These are phyloP conservation scores for Candida khao-thaluensis DNA, from an alignment of 805 yeast genomes.

Conservation along the genomic window DNA sequence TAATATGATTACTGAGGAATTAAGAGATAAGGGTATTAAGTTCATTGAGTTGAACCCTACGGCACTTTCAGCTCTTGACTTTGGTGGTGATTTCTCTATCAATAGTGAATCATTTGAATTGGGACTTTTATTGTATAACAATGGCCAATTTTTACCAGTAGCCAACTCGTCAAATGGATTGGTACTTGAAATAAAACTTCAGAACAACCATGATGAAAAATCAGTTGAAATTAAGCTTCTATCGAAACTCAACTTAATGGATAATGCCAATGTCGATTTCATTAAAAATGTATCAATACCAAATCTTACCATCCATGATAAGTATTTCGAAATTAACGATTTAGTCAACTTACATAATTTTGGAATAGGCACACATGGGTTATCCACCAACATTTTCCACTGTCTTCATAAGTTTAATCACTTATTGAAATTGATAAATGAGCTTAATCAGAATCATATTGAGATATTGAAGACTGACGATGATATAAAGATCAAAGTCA, in stretches of 20 bases:
- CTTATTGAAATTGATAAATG: slow-evolving; percentile 33
- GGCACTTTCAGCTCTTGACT: background rate
- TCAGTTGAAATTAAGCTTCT: slow-evolving; percentile 12
- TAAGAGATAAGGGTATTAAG: slow-evolving; percentile 38
- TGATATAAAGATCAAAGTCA: slow-evolving; percentile 29
- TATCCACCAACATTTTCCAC: slow-evolving; percentile 28
- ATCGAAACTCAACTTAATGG: slow-evolving; percentile 23
- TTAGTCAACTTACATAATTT: slow-evolving; percentile 25
- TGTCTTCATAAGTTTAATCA: slow-evolving; percentile 31
- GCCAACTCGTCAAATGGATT: slow-evolving; percentile 33
- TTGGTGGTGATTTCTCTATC: background rate
- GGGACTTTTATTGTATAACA: slow-evolving; percentile 11
- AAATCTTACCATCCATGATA: slow-evolving; percentile 16
- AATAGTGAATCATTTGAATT: slow-evolving; percentile 9
- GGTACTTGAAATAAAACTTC: slow-evolving; percentile 29
- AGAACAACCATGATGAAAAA: slow-evolving; percentile 18
- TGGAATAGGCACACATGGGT: slow-evolving; percentile 16
- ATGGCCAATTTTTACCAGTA: slow-evolving; percentile 29
- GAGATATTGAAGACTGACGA: slow-evolving; percentile 22
- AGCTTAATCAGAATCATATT: slow-evolving; percentile 28
- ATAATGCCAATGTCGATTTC: slow-evolving; percentile 19
- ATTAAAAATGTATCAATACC: slow-evolving; percentile 23
- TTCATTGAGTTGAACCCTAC: slow-evolving; percentile 25
- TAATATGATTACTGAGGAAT: slow-evolving; percentile 53
- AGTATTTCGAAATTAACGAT: slow-evolving; percentile 30